Evolutionary conservation across 140 eudicot species (phyloP).

Genomic region (Cichorium intybus): DNA sequence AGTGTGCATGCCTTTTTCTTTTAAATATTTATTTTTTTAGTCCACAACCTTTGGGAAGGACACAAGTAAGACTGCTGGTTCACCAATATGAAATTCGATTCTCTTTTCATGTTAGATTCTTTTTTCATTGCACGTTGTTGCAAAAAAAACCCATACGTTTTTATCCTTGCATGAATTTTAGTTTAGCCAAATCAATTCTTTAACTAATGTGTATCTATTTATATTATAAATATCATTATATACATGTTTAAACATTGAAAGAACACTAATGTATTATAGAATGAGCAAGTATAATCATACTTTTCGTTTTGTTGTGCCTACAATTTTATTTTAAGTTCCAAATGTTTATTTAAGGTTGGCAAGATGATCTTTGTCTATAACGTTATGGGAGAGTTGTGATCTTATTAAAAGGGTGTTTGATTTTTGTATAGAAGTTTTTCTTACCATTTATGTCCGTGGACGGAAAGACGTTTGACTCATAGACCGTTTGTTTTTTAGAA

Average conservation of each 20-base stretch:
- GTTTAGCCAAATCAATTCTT: not conserved
- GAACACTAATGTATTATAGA: not conserved
- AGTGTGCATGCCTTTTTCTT: conserved; percentile 19
- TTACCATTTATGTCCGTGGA: too few species aligned
- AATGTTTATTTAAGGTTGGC: not conserved
- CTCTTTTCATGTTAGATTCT: conserved; percentile 27
- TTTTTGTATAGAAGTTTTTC: too few species aligned
- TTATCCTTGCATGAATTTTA: not conserved
- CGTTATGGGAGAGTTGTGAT: not conserved
- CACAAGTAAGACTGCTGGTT: conserved; percentile 15
- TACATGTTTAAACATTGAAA: too few species aligned
- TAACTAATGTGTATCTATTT: not conserved
- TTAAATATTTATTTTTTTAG: conserved; percentile 7
- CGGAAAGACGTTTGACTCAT: too few species aligned
- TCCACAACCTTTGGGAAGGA: conserved; percentile 38
- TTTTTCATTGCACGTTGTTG: conserved; percentile 23
- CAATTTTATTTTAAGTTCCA: not conserved
- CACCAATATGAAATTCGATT: conserved; percentile 19
- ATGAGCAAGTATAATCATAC: not conserved
- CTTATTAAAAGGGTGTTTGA: too few species aligned
- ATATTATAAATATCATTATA: too few species aligned
- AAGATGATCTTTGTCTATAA: not conserved
- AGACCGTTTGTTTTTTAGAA: too few species aligned
- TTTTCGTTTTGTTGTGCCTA: not conserved
- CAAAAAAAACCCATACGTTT: not conserved